Evolutionary conservation across 352 stramenopile genomes (phyloP).

Genomic region (Globisporangium rhizosaccharum): DNA sequence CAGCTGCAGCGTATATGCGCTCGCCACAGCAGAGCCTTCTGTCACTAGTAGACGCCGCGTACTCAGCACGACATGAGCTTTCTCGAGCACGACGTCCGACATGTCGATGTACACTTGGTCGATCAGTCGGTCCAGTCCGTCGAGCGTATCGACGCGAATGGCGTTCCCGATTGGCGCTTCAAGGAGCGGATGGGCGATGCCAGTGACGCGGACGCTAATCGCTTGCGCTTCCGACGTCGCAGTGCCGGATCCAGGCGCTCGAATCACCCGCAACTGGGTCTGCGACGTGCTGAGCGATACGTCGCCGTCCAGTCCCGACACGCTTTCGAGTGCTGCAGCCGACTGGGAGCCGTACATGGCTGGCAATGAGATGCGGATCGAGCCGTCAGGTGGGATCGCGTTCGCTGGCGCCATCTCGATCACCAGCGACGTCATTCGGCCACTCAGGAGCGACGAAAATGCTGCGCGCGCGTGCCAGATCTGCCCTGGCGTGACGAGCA

Average conservation of each 20-base stretch:
- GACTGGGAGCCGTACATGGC: conserved; percentile 31
- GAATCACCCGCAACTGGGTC: conserved; percentile 22
- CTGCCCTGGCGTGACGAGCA: conserved; percentile 22
- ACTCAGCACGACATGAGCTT: conserved; percentile 36
- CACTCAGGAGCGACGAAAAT: conserved; percentile 30
- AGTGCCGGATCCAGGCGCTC: conserved; percentile 16
- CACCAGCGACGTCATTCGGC: conserved; percentile 24
- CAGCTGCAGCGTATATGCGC: conserved; percentile 35
- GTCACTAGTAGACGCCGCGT: conserved; percentile 15
- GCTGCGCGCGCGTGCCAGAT: conserved; percentile 19
- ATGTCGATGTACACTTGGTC: conserved; percentile 48
- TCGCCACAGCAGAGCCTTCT: conserved; percentile 21
- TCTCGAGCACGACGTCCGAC: conserved; percentile 24
- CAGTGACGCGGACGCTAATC: conserved; percentile 24
- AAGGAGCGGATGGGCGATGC: conserved; percentile 36
- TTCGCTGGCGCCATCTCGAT: conserved; percentile 28
- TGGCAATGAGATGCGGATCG: conserved; percentile 42
- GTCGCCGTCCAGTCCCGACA: conserved; percentile 24
- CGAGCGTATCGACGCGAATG: conserved; percentile 47
- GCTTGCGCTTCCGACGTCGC: conserved; percentile 19
- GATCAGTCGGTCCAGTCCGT: conserved; percentile 31
- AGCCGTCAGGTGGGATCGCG: conserved; percentile 29
- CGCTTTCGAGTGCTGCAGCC: conserved; percentile 15
- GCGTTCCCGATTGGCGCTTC: conserved; percentile 45
- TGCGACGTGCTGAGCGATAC: conserved; percentile 13